A percentile compares a stretch with the other conserved stretches of the same genome.
These are phyloP conservation scores for Xylaria sp. DNA, from an alignment of 2,329 filamentous ascomycete genomes.

Conservation along the genomic window DNA sequence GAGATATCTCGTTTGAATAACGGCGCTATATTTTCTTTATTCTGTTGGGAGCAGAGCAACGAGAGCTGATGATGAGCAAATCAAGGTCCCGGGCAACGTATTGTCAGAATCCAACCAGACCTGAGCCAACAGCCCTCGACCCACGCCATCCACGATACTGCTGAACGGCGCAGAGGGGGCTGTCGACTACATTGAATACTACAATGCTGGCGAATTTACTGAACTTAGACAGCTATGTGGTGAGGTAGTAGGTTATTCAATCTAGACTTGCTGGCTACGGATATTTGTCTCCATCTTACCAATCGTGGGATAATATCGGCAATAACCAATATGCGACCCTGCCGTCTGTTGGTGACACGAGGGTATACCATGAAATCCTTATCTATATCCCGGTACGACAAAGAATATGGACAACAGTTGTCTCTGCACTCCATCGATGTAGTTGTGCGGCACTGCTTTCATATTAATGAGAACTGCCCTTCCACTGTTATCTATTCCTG, in stretches of 20 bases:
- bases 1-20: constrained; percentile 1
- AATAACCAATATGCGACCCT: constrained; percentile 26
- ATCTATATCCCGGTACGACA: constrained; percentile 15
- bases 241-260: constrained; percentile 31
- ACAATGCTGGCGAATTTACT: not conserved
- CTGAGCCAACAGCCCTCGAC: not conserved
- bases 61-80: not conserved
- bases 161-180: not conserved
- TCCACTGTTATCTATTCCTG: constrained; percentile 8
- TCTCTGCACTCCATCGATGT: not conserved
- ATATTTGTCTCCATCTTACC: constrained; percentile 36
- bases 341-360: constrained; percentile 23
- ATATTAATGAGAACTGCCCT: constrained; percentile 19
- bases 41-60: not conserved
- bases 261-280: constrained; percentile 43
- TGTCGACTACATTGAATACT: not conserved
- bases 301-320: constrained; percentile 33
- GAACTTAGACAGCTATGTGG: not conserved
- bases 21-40: not conserved
- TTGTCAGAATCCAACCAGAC: not conserved
- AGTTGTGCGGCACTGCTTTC: not conserved
- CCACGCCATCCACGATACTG: not conserved
- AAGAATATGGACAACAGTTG: constrained; percentile 2
- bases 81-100: not conserved
- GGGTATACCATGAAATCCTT: constrained; percentile 6